These are phyloP conservation scores for Lasiodiplodia hormozganensis DNA, from an alignment of 2,329 filamentous ascomycete species.

Conservation along the genomic window DNA sequence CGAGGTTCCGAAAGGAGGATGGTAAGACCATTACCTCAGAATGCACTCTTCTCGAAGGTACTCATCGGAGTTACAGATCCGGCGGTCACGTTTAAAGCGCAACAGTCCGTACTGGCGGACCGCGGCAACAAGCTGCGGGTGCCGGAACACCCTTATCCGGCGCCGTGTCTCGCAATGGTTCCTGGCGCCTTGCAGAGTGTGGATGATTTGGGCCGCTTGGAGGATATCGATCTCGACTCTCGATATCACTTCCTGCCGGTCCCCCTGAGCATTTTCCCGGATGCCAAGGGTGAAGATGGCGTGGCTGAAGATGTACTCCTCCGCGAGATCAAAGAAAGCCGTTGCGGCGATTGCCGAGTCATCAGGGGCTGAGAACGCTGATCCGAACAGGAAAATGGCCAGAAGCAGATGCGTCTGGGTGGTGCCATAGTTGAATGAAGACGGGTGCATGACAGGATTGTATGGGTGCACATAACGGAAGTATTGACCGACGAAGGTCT, in stretches of 20 bases:
- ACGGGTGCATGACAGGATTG: neutral
- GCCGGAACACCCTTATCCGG: neutral
- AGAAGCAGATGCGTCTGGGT: neutral
- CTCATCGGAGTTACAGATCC: neutral
- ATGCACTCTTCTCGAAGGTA: neutral
- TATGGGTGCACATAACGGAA: neutral
- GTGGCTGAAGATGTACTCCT: conserved; percentile 3
- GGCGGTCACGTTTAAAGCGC: neutral
- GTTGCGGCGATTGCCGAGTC: neutral
- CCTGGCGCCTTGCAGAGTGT: neutral
- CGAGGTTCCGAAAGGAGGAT: too few species aligned
- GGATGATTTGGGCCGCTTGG: conserved; percentile 4
- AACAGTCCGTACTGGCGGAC: neutral
- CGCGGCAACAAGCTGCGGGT: neutral
- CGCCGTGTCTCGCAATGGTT: neutral
- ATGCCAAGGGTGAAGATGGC: neutral
- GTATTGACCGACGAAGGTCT: neutral
- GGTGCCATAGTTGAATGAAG: neutral
- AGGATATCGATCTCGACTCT: neutral
- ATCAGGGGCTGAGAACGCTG: neutral
- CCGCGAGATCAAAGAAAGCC: neutral
- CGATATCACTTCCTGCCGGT: neutral
- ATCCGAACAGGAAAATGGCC: neutral
- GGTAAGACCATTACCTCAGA: neutral
- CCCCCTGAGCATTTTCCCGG: neutral